Evolutionary conservation across 2,329 filamentous ascomycete species (phyloP).

Genomic region (Calycina herbarum): DNA sequence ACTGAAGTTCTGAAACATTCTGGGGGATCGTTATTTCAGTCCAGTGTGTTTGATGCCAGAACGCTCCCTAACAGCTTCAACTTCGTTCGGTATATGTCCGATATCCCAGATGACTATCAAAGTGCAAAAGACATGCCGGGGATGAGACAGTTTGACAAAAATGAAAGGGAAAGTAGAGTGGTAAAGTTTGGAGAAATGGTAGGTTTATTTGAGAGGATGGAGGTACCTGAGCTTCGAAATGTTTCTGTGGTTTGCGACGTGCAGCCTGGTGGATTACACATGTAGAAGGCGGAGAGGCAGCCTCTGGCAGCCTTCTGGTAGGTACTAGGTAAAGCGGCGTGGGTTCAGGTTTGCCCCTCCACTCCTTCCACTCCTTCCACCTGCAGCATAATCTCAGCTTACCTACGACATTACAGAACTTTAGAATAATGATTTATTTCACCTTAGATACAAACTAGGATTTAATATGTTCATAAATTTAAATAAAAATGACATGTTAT

Average conservation of each 20-base stretch:
- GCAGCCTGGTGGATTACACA: constrained; percentile 14
- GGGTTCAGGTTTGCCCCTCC: neutral
- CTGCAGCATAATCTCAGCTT: no score
- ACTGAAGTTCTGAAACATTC: constrained; percentile 91
- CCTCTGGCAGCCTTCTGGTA: neutral
- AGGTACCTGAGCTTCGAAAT: neutral
- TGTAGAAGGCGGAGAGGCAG: constrained; percentile 6
- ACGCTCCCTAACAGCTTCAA: neutral
- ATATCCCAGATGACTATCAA: neutral
- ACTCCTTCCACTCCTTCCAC: neutral
- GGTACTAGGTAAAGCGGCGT: neutral
- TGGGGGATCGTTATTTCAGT: constrained; percentile 20
- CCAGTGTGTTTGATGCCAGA: neutral
- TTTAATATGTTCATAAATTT: no score
- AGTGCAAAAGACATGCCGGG: neutral
- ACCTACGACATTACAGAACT: no score
- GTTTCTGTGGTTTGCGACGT: constrained; percentile 4
- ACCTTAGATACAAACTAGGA: no score
- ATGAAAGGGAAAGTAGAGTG: neutral
- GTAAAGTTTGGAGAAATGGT: neutral
- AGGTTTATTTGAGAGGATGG: neutral
- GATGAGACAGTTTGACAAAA: neutral
- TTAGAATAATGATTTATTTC: no score
- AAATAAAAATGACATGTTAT: no score
- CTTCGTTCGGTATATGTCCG: neutral